phyloP scores from a whole-genome alignment of 805 yeast species.

The Metschnikowia borealis region DNA sequence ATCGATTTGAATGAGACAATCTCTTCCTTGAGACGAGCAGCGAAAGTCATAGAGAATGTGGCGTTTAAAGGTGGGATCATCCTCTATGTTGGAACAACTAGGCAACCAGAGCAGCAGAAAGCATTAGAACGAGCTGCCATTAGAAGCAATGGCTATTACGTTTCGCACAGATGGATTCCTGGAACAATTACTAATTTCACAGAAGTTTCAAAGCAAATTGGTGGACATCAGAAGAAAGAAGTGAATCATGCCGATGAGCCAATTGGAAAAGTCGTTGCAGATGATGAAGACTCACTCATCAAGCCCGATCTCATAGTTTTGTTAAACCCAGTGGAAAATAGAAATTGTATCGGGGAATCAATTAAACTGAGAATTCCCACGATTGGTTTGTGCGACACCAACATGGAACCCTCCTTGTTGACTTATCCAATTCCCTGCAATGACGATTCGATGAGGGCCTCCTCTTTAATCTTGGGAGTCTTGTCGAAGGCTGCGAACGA shows the following conservation, averaged over 20 bases:
- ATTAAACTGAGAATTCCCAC: slow-evolving; percentile 82
- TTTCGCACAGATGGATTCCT: slow-evolving; percentile 85
- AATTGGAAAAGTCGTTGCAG: slow-evolving; percentile 53
- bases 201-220: slow-evolving; percentile 56
- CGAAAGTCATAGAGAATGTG: slow-evolving; percentile 79
- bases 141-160: slow-evolving; percentile 75
- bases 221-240: slow-evolving; percentile 42
- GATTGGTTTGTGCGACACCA: slow-evolving; percentile 89
- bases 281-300: slow-evolving; percentile 49
- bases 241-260: slow-evolving; percentile 70
- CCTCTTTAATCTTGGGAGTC: slow-evolving; percentile 76
- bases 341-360: slow-evolving; percentile 79
- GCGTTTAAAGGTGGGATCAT: slow-evolving; percentile 82
- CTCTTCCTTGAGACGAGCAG: slow-evolving; percentile 69
- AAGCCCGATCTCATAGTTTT: slow-evolving; percentile 88
- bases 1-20: slow-evolving; percentile 87
- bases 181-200: slow-evolving; percentile 88
- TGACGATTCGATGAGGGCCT: slow-evolving; percentile 83
- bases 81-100: slow-evolving; percentile 78
- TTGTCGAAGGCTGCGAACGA: slow-evolving; percentile 79
- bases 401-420: slow-evolving; percentile 82
- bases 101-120: slow-evolving; percentile 61
- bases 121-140: slow-evolving; percentile 76
- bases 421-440: slow-evolving; percentile 96
- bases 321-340: slow-evolving; percentile 83